Evolutionary conservation across 441 rosid species (phyloP), one percentile per base, ranked within the genome.

Genomic region (Syzygium malaccense): DNA sequence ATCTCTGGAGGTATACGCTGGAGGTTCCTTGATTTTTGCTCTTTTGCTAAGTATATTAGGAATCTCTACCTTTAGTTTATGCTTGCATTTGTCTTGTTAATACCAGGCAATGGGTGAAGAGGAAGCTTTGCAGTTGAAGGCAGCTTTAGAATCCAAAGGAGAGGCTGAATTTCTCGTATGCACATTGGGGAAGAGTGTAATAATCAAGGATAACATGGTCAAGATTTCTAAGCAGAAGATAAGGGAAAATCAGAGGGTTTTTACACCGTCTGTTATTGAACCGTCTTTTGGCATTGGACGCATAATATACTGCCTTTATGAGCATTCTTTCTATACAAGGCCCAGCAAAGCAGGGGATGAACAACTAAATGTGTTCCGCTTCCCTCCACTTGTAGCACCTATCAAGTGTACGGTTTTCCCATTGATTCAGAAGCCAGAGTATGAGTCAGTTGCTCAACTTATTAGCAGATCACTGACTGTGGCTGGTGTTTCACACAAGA

Each of bases 401-500:
- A 95, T 94, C 56, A 95, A 95, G 89, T 95, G 98, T 91, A 94
- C 98, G 3, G 97, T 95, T 83, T 95, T 95, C 92, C 98, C 98
- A 9, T 93, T 96, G 28, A 94, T 96, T 78, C 97, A 96, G 91
- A 94, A 94, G 88, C 93, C 93, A 89, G 91, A 92, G 88, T 96
- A 92, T 28, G 96, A 96, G 90, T 92, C 92, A 53, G 95, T 93
- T 86, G 95, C 96, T 71, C 94, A 92, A 92, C 90, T 88, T n/a
- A 96, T 95, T 83, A 93, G 96, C 66, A 95, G 89, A 92, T 91
- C 94, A 51, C 90, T 96, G 91, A 96, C 95, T 12, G 93, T 91
- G 87, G 93, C 95, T 89, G 97, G 95, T 86, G 93, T 96, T 91
- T 94, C 97, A 18, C 95, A 95, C 86, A 95, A 91, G 94, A 96